phyloP scores from a whole-genome alignment of 2,329 filamentous ascomycete genomes.

The Venturia carpophila region DNA sequence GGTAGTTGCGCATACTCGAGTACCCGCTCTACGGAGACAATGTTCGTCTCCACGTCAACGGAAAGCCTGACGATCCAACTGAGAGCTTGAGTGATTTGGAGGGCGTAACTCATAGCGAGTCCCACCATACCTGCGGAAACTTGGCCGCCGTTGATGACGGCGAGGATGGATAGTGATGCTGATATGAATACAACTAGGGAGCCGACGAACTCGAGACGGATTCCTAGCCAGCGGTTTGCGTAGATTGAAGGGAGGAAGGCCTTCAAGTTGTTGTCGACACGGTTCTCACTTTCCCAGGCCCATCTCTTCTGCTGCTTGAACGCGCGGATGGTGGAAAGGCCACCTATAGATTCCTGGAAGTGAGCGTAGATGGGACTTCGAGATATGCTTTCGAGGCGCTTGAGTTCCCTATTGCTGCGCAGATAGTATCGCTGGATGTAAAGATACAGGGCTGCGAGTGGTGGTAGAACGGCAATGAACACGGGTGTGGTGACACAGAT shows the following conservation, averaged over 20 bases:
- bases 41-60: conserved; percentile 93
- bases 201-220: conserved; percentile 84
- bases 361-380: conserved; percentile 89
- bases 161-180: conserved; percentile 66
- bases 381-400: conserved; percentile 82
- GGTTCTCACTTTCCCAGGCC: conserved; percentile 82
- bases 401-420: conserved; percentile 81
- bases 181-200: conserved; percentile 78
- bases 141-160: conserved; percentile 55
- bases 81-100: conserved; percentile 88
- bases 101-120: conserved; percentile 82
- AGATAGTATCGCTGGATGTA: conserved; percentile 91
- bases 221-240: conserved; percentile 73
- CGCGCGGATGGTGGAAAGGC: conserved; percentile 80
- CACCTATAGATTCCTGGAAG: conserved; percentile 87
- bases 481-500: conserved; percentile 68
- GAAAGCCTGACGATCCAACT: conserved; percentile 96
- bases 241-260: conserved; percentile 89
- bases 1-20: conserved; percentile 81
- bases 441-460: conserved; percentile 66
- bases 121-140: conserved; percentile 67
- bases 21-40: conserved; percentile 88
- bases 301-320: conserved; percentile 79
- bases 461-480: conserved; percentile 70
- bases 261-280: conserved; percentile 78